Percentiles rank a stretch among this genome's conserved stretches.
These are phyloP conservation scores for Cutaneotrichosporon arboriforme DNA, from an alignment of 1,284 basidiomycete genomes.

Conservation along the genomic window DNA sequence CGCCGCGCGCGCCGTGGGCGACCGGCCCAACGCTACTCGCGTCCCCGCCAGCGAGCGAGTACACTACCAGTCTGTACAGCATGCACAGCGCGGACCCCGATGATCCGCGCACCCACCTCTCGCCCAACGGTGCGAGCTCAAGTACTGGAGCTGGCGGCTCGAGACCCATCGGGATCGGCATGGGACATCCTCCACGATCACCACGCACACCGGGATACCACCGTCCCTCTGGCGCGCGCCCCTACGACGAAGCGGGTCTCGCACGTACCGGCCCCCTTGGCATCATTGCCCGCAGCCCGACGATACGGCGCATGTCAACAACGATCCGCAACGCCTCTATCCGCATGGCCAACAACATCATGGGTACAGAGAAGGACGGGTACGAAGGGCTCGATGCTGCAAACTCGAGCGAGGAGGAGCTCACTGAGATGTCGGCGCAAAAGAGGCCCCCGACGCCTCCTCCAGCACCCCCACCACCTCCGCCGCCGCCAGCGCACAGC, in stretches of 20 bases:
- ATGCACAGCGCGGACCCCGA: background rate
- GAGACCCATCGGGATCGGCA: background rate
- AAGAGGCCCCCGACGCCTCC: background rate
- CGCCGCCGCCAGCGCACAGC: slow-evolving; percentile 5
- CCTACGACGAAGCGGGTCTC: slow-evolving; percentile 25
- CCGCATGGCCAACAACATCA: slow-evolving; percentile 60
- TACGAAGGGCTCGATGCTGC: background rate
- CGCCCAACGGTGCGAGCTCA: background rate
- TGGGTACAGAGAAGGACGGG: slow-evolving; percentile 54
- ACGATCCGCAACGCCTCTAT: slow-evolving; percentile 53
- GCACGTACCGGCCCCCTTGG: slow-evolving; percentile 10
- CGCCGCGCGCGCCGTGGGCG: background rate
- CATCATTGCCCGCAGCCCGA: slow-evolving; percentile 28
- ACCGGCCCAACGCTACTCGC: background rate
- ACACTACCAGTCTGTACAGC: background rate
- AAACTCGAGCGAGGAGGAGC: background rate
- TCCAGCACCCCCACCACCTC: slow-evolving; percentile 14
- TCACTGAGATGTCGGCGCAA: background rate
- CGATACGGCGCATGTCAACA: slow-evolving; percentile 33
- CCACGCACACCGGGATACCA: too few species aligned
- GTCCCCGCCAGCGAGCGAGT: background rate
- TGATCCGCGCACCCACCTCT: background rate
- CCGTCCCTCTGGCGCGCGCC: background rate
- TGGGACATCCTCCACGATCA: background rate
- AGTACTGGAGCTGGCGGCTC: too few species aligned